Conservation (phyloP, 192 early-diverging fungal species). For the Entrophospora sp. region DNA sequence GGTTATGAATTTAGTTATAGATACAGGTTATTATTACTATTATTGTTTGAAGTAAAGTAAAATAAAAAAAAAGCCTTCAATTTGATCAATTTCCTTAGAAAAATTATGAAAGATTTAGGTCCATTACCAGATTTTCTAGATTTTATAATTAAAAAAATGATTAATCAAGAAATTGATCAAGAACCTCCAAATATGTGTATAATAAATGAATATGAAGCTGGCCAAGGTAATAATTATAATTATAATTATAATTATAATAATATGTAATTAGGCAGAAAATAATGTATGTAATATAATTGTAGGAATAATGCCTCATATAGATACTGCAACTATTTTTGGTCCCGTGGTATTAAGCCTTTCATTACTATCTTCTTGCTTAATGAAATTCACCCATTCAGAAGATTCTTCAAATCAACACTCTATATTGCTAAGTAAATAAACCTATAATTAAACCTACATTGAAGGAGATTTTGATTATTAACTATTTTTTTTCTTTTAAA, state of each 20-base stretch:
- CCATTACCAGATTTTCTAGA: slow-evolving; percentile 40
- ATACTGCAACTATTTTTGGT: slow-evolving; percentile 54
- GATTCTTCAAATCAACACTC: slow-evolving; percentile 20
- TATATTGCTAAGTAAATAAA: slow-evolving; percentile 33
- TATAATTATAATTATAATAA: not conserved
- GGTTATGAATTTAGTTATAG: slow-evolving; percentile 57
- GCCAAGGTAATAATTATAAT: slow-evolving; percentile 46
- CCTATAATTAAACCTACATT: not conserved
- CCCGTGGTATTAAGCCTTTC: slow-evolving; percentile 51
- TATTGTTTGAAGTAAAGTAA: not conserved
- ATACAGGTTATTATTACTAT: slow-evolving; percentile 33
- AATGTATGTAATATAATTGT: not conserved
- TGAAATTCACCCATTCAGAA: slow-evolving; percentile 44
- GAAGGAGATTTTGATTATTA: not conserved
- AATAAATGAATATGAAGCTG: slow-evolving; percentile 58
- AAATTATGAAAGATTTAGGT: slow-evolving; percentile 42
- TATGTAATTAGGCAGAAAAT: too few relatives aligned
- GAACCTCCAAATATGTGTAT: slow-evolving; percentile 43
- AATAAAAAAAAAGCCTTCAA: too few relatives aligned
- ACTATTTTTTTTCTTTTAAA: slow-evolving; percentile 16
- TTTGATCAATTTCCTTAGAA: too few relatives aligned
- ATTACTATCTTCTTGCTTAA: slow-evolving; percentile 52
- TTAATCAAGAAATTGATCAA: slow-evolving; percentile 29
- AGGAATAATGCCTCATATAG: slow-evolving; percentile 37
- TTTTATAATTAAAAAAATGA: slow-evolving; percentile 37